Evolutionary conservation across 192 early-diverging fungal genomes (phyloP).

Genomic region (Coemansia guatemalensis): DNA sequence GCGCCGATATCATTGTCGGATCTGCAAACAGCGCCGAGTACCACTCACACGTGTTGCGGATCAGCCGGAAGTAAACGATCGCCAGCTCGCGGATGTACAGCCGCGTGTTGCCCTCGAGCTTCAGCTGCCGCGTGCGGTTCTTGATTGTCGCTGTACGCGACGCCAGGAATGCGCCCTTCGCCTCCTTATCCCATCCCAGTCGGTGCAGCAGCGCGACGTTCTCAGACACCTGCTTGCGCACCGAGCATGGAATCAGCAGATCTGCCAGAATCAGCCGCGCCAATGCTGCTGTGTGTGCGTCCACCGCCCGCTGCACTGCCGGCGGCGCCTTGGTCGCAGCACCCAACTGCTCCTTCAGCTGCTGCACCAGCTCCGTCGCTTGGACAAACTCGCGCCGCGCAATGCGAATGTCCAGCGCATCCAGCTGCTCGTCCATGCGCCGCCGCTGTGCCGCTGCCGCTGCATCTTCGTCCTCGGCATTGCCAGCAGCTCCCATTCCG

Average conservation of each 20-base stretch:
- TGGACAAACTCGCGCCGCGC: constrained; percentile 86
- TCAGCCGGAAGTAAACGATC: constrained; percentile 83
- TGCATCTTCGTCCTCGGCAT: neutral
- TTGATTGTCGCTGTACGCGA: constrained; percentile 76
- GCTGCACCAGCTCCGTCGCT: constrained; percentile 61
- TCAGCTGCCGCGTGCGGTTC: constrained; percentile 66
- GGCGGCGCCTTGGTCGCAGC: constrained; percentile 19
- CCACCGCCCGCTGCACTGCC: constrained; percentile 27
- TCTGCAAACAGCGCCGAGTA: constrained; percentile 87
- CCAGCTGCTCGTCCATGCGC: constrained; percentile 68
- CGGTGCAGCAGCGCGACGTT: constrained; percentile 79
- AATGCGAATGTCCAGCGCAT: constrained; percentile 91
- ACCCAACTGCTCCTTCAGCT: constrained; percentile 16
- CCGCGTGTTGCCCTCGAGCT: constrained; percentile 85
- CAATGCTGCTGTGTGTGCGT: constrained; percentile 49
- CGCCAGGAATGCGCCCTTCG: constrained; percentile 82
- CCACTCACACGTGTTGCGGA: constrained; percentile 97
- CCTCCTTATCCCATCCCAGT: constrained; percentile 62
- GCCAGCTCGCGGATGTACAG: constrained; percentile 85
- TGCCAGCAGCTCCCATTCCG: neutral
- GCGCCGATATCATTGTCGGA: constrained; percentile 85
- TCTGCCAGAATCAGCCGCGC: constrained; percentile 62
- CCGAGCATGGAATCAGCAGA: constrained; percentile 76
- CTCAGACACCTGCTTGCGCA: constrained; percentile 75
- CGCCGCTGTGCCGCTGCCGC: constrained; percentile 12